phyloP scores from a whole-genome alignment of 2,329 filamentous ascomycete species.

The Trichoderma citrinoviride region DNA sequence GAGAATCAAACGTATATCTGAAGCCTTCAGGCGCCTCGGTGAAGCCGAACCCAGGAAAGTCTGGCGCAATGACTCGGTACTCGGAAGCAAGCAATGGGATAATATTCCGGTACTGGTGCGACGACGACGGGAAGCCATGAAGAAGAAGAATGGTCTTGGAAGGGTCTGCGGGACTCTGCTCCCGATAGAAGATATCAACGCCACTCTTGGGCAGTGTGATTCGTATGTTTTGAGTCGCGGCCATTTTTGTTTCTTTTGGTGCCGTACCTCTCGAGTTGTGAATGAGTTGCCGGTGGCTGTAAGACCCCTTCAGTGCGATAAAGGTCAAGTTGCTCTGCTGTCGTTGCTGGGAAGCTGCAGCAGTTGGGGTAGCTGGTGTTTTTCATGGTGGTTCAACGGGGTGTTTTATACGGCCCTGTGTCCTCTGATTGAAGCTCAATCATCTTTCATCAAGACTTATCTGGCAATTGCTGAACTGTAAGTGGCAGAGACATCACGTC shows the following conservation, averaged over 20 bases:
- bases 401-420: background rate
- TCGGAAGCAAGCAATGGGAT: conserved; percentile 8
- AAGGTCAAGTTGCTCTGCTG: no score
- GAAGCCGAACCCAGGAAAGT: conserved; percentile 10
- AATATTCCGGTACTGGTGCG: conserved; percentile 8
- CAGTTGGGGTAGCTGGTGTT: background rate
- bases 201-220: conserved; percentile 4
- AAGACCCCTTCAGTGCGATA: no score
- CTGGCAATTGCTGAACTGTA: background rate
- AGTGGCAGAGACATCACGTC: background rate
- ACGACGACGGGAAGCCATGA: conserved; percentile 16
- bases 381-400: background rate
- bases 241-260: background rate
- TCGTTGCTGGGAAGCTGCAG: no score
- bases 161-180: background rate
- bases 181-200: conserved; percentile 12
- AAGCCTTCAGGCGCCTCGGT: conserved; percentile 9
- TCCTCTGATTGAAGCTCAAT: background rate
- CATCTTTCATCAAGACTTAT: background rate
- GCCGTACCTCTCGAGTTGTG: background rate
- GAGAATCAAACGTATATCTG: conserved; percentile 8
- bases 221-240: background rate
- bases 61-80: conserved; percentile 13
- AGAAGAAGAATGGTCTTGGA: conserved; percentile 9
- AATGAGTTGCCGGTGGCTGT: background rate